Base-by-base conservation (phyloP, 2,329 filamentous ascomycete species). In the Aspergillus chevalieri region DNA sequence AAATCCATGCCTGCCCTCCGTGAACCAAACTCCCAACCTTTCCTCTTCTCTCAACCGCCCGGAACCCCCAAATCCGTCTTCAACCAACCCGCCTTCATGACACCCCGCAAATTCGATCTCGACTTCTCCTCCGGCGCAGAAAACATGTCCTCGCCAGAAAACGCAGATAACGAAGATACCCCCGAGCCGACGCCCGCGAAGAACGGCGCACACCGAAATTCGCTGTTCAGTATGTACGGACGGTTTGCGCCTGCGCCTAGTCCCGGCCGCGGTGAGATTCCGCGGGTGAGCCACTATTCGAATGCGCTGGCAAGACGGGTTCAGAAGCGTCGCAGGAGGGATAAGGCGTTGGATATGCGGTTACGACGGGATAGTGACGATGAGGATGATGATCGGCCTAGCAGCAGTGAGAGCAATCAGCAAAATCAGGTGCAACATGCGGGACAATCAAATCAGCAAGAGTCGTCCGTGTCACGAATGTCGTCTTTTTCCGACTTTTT, bases 231-330 rank as follows among this genome's bases (percentile, higher is more conserved):
- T 43, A 63, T 74, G 47, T 74, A 71, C 44, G 69, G 69, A 22
- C 68, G 66, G 43, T 74, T 72, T 47, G 68, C 67, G n/a, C 67
- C 71, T 47, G 68, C 67, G n/a, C 67, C 71, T 1, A 74, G 71
- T 46, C 70, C 86, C 0, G 86, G 86, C 1, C 78, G 81, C 56
- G 86, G 85, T 42, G 84, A 87, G 57, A 80, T 88, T 46, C 69
- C 76, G 2, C 74, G 79, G 34, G 68, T 74, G 50, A 68, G 65
- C 3, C 75, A 74, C 55, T 72, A 73, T 48, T 71, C 70, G 8
- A 75, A 77, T 53, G 70, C 71, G 2, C 63, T 76, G 17, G 66
- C 66, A 12, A 65, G 68, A 50, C 64, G 70, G 38, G 69, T 78
- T 14, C 71, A 79, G 44, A 80, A 80, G 63, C 63, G 74, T 36